Base-by-base conservation (phyloP, 345 rosid genomes). In the Conringia planisiliqua region DNA sequence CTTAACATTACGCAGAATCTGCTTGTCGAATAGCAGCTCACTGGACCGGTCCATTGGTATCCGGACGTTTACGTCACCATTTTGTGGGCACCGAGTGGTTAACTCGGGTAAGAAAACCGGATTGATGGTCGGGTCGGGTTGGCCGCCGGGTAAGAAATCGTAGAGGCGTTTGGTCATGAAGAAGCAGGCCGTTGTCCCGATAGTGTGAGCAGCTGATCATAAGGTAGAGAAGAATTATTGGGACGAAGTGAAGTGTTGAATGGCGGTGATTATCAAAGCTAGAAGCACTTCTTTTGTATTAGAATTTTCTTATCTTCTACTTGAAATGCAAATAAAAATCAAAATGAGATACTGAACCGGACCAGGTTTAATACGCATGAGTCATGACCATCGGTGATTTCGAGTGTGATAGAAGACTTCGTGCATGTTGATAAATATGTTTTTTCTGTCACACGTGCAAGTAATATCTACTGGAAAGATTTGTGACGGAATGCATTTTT, bases 171-270 rank as follows among this genome's bases (percentile, higher is more conserved):
- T 72, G 29, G 81, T 82, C 95, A 92, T 82, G 88, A 89, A 92
- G 89, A 92, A 92, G 76, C 96, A 92, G 8, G 96, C 96, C 0
- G 93, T 82, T 24, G 95, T 88, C 27, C 98, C 98, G 57, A 92
- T 92, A 4, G 90, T 87, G 62, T 90, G 98, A 4, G 92, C 96
- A 36, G 88, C 93, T 92, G 90, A 54, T n/a, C n/a, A n/a, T 36
- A 60, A 14, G 10, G 50, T 14, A 18, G 32, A 70, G 10, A 30
- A 59, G 2, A 12, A 38, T 47, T 17, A 61, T 27, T 61, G 60
- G 22, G 16, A 22, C 11, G 3, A 52, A 62, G 13, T 30, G 32
- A 35, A 46, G 22, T 11, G 12, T 62, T 39, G 32, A 36, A 7
- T 10, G 36, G 20, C 26, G 35, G 42, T n/a, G 13, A 42, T 10